Conservation (phyloP, 345 rosid species). For the Kernera saxatilis region DNA sequence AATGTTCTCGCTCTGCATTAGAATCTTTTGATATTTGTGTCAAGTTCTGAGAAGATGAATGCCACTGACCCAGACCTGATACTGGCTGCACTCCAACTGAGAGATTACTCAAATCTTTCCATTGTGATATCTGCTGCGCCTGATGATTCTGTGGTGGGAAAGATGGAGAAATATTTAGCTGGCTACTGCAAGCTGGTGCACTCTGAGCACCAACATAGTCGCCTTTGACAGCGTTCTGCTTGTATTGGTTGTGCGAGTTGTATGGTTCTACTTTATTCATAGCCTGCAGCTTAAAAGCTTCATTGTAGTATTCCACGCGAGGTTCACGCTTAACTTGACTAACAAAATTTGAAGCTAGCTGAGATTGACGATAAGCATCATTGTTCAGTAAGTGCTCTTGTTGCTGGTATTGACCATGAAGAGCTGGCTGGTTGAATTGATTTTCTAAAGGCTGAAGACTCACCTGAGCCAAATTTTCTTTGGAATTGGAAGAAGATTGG, state of each 20-base stretch:
- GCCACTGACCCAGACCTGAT: conserved; percentile 53
- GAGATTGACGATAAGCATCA: conserved; percentile 53
- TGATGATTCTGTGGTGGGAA: conserved; percentile 48
- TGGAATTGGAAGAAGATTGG: conserved; percentile 46
- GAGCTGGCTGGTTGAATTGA: conserved; percentile 46
- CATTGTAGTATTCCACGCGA: conserved; percentile 45
- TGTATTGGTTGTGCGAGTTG: conserved; percentile 57
- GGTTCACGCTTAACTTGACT: conserved; percentile 70
- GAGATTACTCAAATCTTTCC: conserved; percentile 41
- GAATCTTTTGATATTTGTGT: conserved; percentile 36
- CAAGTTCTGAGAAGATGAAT: conserved; percentile 50
- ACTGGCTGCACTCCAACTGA: conserved; percentile 51
- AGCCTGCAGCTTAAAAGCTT: conserved; percentile 46
- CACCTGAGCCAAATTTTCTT: conserved; percentile 50
- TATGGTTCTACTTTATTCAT: conserved; percentile 47
- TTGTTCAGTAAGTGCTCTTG: conserved; percentile 45
- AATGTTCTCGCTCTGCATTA: conserved; percentile 44
- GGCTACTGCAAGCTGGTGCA: conserved; percentile 36
- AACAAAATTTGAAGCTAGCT: conserved; percentile 41
- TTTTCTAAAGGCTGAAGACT: conserved; percentile 59
- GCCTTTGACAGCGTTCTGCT: conserved; percentile 47
- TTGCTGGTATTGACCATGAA: conserved; percentile 56
- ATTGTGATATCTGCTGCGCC: conserved; percentile 54
- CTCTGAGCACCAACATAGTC: conserved; percentile 38
- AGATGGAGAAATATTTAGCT: conserved; percentile 38